Percentiles rank a stretch among this genome's conserved stretches.
phyloP scores from a whole-genome alignment of 176 grass and related monocot species.

The Avena sativa region DNA sequence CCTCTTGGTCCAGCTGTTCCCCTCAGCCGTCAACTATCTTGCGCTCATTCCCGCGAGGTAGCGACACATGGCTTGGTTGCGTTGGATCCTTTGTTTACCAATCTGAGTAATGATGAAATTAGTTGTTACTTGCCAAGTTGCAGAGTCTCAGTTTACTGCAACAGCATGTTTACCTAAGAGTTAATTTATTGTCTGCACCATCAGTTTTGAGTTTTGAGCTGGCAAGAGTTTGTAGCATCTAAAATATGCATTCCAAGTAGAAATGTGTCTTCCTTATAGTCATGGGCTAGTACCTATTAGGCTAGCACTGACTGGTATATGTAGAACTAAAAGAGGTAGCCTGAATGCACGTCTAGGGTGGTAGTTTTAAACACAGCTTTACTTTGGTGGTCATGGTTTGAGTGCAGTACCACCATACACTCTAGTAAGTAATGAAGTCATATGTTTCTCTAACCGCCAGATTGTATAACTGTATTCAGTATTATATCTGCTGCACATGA shows the following conservation, averaged over 20 bases:
- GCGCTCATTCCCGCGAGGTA: constrained; percentile 93
- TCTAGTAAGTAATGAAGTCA: background rate
- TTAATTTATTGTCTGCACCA: background rate
- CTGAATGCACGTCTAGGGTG: background rate
- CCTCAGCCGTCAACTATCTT: constrained; percentile 68
- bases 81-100: background rate
- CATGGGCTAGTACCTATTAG: background rate
- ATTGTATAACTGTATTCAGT: constrained; percentile 20
- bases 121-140: background rate
- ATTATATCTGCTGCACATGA: background rate
- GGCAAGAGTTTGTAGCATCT: constrained; percentile 5
- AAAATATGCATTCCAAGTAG: background rate
- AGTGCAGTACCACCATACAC: background rate
- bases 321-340: constrained; percentile 6
- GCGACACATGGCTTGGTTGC: constrained; percentile 29
- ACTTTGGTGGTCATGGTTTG: background rate
- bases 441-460: background rate
- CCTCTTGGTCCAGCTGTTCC: constrained; percentile 80
- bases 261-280: background rate
- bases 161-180: background rate
- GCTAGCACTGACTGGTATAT: background rate
- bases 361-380: background rate
- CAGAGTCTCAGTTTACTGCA: background rate
- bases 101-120: background rate
- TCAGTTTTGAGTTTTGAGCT: background rate